A percentile compares a stretch with the other conserved stretches of the same genome.
phyloP scores from a whole-genome alignment of 2,329 filamentous ascomycete species.

The Cytospora piceae region DNA sequence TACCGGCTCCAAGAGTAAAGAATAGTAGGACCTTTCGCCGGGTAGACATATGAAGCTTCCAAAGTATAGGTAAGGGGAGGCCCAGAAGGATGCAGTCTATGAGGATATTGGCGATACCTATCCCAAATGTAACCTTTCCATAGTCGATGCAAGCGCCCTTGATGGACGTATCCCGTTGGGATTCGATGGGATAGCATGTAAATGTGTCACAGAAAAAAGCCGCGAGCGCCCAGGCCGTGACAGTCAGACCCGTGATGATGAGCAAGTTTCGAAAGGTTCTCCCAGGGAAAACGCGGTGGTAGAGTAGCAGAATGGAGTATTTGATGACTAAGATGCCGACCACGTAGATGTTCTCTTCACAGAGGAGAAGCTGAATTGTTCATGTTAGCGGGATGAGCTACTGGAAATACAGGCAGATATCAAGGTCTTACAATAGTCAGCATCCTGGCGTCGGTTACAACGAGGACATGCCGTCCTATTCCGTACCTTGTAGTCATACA shows the following conservation, averaged over 20 bases:
- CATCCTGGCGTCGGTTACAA: neutral
- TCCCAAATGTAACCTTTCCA: neutral
- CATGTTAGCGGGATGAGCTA: neutral
- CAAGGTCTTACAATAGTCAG: neutral
- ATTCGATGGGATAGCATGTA: neutral
- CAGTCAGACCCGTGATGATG: neutral
- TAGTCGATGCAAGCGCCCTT: constrained; percentile 6
- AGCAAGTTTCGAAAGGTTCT: neutral
- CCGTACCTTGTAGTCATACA: neutral
- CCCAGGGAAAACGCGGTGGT: neutral
- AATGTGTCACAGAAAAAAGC: neutral
- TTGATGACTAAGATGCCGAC: neutral
- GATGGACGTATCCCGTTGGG: neutral
- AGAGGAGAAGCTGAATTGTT: neutral
- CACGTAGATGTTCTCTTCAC: neutral
- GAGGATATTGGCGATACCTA: neutral
- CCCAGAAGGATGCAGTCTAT: neutral
- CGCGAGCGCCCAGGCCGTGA: neutral
- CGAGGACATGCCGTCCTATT: neutral
- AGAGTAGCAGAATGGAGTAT: constrained; percentile 3
- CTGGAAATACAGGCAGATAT: neutral
- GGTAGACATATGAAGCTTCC: constrained; percentile 7
- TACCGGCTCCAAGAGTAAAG: neutral
- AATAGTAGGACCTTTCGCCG: neutral
- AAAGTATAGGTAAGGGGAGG: neutral